A percentile compares a stretch with the other conserved stretches of the same genome.
These are phyloP conservation scores for Penicillium sp. DNA, from an alignment of 2,329 filamentous ascomycete species.

Conservation along the genomic window DNA sequence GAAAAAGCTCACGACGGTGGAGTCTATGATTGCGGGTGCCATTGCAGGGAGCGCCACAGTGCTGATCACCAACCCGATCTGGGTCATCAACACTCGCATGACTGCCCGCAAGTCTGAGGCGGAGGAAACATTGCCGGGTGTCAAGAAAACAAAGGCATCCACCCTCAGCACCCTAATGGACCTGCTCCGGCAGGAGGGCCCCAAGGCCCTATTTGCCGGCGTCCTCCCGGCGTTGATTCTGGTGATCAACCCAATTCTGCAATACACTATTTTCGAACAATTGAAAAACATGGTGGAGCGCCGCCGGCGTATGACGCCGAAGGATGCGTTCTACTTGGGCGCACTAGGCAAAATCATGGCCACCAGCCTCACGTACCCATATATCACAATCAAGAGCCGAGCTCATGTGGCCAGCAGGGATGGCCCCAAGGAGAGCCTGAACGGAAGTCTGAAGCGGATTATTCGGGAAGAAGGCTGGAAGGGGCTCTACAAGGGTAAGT, in stretches of 20 bases:
- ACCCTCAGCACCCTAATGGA: constrained; percentile 79
- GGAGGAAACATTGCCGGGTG: constrained; percentile 43
- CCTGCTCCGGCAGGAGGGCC: constrained; percentile 80
- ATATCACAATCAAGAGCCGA: constrained; percentile 97
- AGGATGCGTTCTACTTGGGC: constrained; percentile 85
- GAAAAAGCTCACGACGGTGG: constrained; percentile 82
- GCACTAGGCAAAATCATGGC: constrained; percentile 93
- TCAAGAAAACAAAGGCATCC: constrained; percentile 58
- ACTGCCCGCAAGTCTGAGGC: constrained; percentile 74
- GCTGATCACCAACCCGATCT: constrained; percentile 96
- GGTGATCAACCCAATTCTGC: constrained; percentile 96
- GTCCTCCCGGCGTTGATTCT: constrained; percentile 90
- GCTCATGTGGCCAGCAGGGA: constrained; percentile 87
- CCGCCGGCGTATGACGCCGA: constrained; percentile 73
- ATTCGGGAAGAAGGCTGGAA: constrained; percentile 86
- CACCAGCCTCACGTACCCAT: constrained; percentile 92
- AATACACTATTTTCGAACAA: constrained; percentile 99
- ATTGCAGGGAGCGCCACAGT: constrained; percentile 93
- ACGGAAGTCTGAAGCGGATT: constrained; percentile 73
- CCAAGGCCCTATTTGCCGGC: constrained; percentile 81
- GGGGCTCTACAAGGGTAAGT: constrained; percentile 86
- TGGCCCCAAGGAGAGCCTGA: constrained; percentile 77
- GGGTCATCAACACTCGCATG: constrained; percentile 98
- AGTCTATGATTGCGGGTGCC: constrained; percentile 93
- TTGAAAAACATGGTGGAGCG: constrained; percentile 88